Evolutionary conservation across 495 filamentous ascomycete genomes (phyloP), one percentile per base, ranked within the genome.

Genomic region (Aspergillus cristatus): DNA sequence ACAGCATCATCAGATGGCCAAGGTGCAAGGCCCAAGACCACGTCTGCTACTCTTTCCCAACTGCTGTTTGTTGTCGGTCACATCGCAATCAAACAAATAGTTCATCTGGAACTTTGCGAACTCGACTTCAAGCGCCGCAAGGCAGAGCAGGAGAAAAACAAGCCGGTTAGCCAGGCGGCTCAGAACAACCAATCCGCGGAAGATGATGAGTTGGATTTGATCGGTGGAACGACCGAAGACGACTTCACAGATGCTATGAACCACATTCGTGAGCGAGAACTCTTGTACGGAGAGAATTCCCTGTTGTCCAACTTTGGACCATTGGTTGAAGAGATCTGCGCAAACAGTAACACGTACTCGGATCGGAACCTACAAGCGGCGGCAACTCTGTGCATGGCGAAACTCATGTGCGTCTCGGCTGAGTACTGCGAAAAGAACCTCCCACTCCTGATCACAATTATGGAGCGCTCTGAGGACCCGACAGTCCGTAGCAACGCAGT

Each of bases 71-170:
- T 95, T 35, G 90, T 98, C 36, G 91, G 90, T 4, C 90, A 98
- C 52, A 85, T 96, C 41, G 89, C 90, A 18, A 86, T 98, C 62
- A 98, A 98, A 58, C 91, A 99, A 50, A 99, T 97, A 42, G 91
- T 99, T n/a, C 93, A 99, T 57, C 71, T 99, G n/a, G 91, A 99
- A 46, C 72, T 97, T 2, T 89, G 86, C 60, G 91, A 99, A 53
- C 74, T 89, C 26, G 91, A 99, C 57, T 99, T 99, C 63, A 99
- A 99, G 63, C 77, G 89, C 17, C 74, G 88, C 38, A 99, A 97
- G 63, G 85, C 83, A 11, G 91, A 94, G 47, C 86, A 89, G 43
- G 91, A 97, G 57, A 95, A 90, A 61, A 81, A 68, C 32, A 81
- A 82, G 64, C 67, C 68, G 40, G 72, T 71, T 40, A 75, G 52